Conservation (phyloP, 345 rosid species). For the Mallotus nudiflorus region DNA sequence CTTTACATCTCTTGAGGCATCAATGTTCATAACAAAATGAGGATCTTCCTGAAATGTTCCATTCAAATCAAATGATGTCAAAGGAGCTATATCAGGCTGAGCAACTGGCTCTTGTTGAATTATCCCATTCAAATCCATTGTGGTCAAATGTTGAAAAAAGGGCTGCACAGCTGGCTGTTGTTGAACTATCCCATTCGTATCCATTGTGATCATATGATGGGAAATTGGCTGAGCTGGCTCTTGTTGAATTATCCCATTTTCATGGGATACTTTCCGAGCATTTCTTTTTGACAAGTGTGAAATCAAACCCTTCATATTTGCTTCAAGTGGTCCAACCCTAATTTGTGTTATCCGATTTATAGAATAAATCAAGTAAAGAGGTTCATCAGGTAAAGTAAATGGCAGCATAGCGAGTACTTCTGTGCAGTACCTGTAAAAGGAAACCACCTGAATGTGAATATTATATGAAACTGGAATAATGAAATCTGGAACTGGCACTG, state of each 20-base stretch:
- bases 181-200: constrained; percentile 56
- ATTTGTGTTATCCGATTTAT: constrained; percentile 95
- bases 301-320: constrained; percentile 78
- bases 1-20: constrained; percentile 37
- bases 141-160: constrained; percentile 25
- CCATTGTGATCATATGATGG: constrained; percentile 38
- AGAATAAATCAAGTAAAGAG: constrained; percentile 84
- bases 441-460: constrained; percentile 1
- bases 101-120: constrained; percentile 42
- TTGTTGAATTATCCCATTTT: constrained; percentile 52
- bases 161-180: constrained; percentile 40
- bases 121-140: constrained; percentile 62
- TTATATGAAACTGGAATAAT: neutral
- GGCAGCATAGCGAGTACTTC: constrained; percentile 94
- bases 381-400: constrained; percentile 94
- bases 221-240: constrained; percentile 34
- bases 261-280: constrained; percentile 35
- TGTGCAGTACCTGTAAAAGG: constrained; percentile 81
- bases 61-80: constrained; percentile 57
- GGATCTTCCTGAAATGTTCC: constrained; percentile 53
- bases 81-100: constrained; percentile 35
- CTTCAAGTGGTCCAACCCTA: constrained; percentile 90
- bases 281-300: constrained; percentile 54
- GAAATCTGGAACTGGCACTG: constrained; percentile 12
- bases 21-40: constrained; percentile 33